phyloP scores from a whole-genome alignment of 176 grass and related monocot genomes.

The Tuctoria greenei region DNA sequence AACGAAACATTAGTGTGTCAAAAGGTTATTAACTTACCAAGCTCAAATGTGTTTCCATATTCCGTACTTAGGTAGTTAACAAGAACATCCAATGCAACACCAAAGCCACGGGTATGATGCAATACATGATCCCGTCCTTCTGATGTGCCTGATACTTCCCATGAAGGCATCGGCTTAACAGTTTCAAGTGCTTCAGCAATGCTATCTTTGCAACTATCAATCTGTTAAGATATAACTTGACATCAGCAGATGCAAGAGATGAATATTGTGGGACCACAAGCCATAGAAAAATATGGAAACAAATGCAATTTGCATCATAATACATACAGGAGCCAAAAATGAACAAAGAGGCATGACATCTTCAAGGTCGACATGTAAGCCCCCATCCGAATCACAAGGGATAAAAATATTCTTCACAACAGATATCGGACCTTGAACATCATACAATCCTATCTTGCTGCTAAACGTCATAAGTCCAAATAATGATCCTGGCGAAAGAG shows the following conservation, averaged over 20 bases:
- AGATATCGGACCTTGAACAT: slow-evolving; percentile 91
- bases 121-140: slow-evolving; percentile 68
- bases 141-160: slow-evolving; percentile 56
- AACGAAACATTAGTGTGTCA: slow-evolving; percentile 16
- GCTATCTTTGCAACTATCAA: slow-evolving; percentile 73
- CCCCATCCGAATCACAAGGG: slow-evolving; percentile 57
- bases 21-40: slow-evolving; percentile 56
- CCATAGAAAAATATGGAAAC: slow-evolving; percentile 9
- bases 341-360: slow-evolving; percentile 90
- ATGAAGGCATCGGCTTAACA: slow-evolving; percentile 70
- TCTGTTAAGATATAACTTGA: slow-evolving; percentile 51
- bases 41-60: slow-evolving; percentile 68
- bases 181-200: slow-evolving; percentile 81
- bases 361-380: slow-evolving; percentile 63
- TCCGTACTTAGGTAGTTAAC: slow-evolving; percentile 75
- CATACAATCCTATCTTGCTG: slow-evolving; percentile 92
- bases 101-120: slow-evolving; percentile 73
- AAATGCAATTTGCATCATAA: not conserved
- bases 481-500: slow-evolving; percentile 79
- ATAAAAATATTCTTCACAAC: slow-evolving; percentile 89
- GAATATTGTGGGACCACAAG: slow-evolving; percentile 20
- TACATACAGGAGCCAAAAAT: slow-evolving; percentile 89
- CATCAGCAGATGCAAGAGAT: slow-evolving; percentile 34
- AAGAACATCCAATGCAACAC: slow-evolving; percentile 65
- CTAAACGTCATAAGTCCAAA: slow-evolving; percentile 93